A percentile compares a stretch with the other conserved stretches of the same genome.
These are phyloP conservation scores for Omphalotus olearius DNA, from an alignment of 1,284 basidiomycete genomes.

Conservation along the genomic window DNA sequence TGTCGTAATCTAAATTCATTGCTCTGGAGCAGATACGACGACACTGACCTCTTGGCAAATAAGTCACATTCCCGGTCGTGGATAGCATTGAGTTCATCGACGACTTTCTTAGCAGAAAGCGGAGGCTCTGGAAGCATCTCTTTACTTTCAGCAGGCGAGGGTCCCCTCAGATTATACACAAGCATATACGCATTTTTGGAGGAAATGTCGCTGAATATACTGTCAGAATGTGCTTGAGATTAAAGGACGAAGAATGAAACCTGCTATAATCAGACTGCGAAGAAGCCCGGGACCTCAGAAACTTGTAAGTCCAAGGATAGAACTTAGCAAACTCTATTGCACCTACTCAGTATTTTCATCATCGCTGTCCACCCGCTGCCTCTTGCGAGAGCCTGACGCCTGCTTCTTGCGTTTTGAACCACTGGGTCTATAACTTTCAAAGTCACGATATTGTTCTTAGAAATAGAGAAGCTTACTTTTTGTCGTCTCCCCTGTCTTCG, in stretches of 20 bases:
- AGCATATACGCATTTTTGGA: conserved; percentile 93
- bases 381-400: conserved; percentile 34
- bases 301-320: too few relatives aligned
- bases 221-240: background rate
- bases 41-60: conserved; percentile 45
- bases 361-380: conserved; percentile 55
- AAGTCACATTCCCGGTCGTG: conserved; percentile 49
- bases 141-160: background rate
- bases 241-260: background rate
- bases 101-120: conserved; percentile 43
- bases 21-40: background rate
- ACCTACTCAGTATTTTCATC: conserved; percentile 46
- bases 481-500: conserved; percentile 20
- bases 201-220: conserved; percentile 30
- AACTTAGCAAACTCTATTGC: background rate
- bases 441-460: background rate
- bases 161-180: conserved; percentile 54
- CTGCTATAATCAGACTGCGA: background rate
- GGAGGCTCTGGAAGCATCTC: conserved; percentile 35
- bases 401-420: conserved; percentile 20
- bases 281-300: background rate
- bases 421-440: conserved; percentile 12
- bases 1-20: conserved; percentile 23
- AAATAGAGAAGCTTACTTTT: conserved; percentile 9
- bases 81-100: conserved; percentile 51